Conservation (phyloP, 805 yeast genomes). For the Candida nitratophila region DNA sequence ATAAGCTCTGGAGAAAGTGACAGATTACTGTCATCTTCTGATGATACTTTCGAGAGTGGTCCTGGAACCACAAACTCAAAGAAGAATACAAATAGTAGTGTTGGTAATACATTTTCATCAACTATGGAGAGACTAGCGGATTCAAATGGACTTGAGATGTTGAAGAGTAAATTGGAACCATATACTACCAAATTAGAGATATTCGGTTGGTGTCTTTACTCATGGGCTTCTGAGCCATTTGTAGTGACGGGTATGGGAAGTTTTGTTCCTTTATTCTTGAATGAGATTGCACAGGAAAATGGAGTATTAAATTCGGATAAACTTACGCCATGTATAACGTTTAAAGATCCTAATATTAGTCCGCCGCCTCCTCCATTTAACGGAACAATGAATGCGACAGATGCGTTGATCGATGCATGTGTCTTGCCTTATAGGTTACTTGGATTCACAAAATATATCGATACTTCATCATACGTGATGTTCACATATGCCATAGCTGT, state of each 20-base stretch:
- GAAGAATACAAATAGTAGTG: too few species aligned
- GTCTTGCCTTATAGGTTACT: slow-evolving; percentile 23
- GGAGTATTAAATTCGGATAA: slow-evolving; percentile 61
- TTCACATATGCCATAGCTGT: slow-evolving; percentile 72
- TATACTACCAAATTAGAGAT: slow-evolving; percentile 36
- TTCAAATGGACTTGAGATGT: not conserved
- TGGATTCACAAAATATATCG: slow-evolving; percentile 37
- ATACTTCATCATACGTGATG: slow-evolving; percentile 66
- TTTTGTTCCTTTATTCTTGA: slow-evolving; percentile 64
- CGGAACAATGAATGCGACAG: not conserved
- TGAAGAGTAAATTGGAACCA: slow-evolving; percentile 6
- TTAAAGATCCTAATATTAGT: slow-evolving; percentile 4
- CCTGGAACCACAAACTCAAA: too few species aligned
- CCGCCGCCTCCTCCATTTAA: slow-evolving; percentile 19
- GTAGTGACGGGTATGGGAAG: slow-evolving; percentile 75
- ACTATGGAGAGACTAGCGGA: not conserved
- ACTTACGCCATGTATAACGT: slow-evolving; percentile 40
- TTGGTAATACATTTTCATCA: not conserved
- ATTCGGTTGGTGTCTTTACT: slow-evolving; percentile 61
- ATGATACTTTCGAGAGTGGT: too few species aligned
- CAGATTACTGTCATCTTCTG: too few species aligned
- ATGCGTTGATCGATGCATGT: slow-evolving; percentile 12
- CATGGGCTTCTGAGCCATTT: slow-evolving; percentile 78
- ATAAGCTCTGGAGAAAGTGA: too few species aligned
- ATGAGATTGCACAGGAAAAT: slow-evolving; percentile 64